A percentile compares a stretch with the other conserved stretches of the same genome.
Conservation (phyloP, 202 grass and related monocot species). For the Setaria viridis region DNA sequence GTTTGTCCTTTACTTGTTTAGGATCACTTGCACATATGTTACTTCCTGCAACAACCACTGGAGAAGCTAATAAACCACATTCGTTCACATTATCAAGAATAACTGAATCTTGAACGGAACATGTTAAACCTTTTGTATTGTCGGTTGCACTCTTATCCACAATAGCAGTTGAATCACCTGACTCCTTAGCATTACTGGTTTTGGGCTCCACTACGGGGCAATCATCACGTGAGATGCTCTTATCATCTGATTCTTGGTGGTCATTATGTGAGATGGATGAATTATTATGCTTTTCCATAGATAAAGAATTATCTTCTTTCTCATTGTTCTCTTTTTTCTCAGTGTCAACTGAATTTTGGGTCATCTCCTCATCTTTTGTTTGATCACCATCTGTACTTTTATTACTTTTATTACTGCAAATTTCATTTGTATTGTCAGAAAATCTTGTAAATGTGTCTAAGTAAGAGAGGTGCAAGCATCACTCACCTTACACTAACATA, state of each 20-base stretch:
- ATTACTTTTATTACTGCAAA: constrained; percentile 53
- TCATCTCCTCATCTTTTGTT: constrained; percentile 55
- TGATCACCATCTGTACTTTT: constrained; percentile 54
- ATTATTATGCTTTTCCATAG: constrained; percentile 64
- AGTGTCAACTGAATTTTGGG: constrained; percentile 42
- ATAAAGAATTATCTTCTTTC: constrained; percentile 53
- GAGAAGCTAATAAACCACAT: constrained; percentile 49
- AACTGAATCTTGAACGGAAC: constrained; percentile 39
- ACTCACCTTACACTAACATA: constrained; percentile 68
- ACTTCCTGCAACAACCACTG: constrained; percentile 53
- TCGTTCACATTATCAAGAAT: constrained; percentile 53
- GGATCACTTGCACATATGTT: constrained; percentile 46
- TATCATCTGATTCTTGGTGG: constrained; percentile 49
- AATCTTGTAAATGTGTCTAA: constrained; percentile 35
- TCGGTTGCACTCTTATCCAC: constrained; percentile 38
- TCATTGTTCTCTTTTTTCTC: constrained; percentile 56
- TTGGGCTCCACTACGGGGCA: constrained; percentile 28
- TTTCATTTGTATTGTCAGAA: constrained; percentile 50
- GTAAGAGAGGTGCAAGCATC: constrained; percentile 37
- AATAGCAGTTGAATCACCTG: constrained; percentile 41
- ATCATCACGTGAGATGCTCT: constrained; percentile 41
- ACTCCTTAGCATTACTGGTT: constrained; percentile 41
- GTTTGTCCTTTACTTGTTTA: constrained; percentile 46
- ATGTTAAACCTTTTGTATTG: constrained; percentile 37
- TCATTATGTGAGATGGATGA: constrained; percentile 47